Conservation (phyloP, 441 rosid genomes). For the Syzygium syzygioides region DNA sequence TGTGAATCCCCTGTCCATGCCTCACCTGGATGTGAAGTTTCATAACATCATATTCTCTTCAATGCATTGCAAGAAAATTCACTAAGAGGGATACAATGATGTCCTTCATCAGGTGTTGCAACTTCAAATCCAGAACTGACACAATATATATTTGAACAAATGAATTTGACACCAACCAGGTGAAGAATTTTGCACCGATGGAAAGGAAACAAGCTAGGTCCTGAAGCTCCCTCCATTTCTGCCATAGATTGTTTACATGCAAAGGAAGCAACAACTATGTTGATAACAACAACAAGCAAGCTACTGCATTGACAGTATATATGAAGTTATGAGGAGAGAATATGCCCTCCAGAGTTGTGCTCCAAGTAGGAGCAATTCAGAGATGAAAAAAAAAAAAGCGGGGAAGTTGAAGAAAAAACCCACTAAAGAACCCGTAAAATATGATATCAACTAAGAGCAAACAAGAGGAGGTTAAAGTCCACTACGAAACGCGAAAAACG, state of each 20-base stretch:
- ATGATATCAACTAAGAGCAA: neutral
- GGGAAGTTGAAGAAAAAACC: neutral
- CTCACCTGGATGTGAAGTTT: conserved; percentile 77
- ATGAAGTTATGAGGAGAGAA: neutral
- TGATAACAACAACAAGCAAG: neutral
- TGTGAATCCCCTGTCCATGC: conserved; percentile 97
- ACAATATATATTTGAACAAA: conserved; percentile 9
- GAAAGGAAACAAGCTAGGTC: conserved; percentile 73
- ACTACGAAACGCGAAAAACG: neutral
- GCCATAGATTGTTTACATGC: conserved; percentile 23
- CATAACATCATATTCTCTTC: conserved; percentile 38
- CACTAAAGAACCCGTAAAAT: neutral
- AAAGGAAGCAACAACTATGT: neutral
- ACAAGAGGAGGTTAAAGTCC: neutral
- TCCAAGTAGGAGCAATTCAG: neutral
- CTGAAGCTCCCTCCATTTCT: conserved; percentile 68
- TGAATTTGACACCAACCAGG: conserved; percentile 56
- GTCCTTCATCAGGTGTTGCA: conserved; percentile 33
- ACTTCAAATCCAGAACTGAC: conserved; percentile 29
- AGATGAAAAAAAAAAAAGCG: neutral
- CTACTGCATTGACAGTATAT: neutral
- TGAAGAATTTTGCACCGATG: conserved; percentile 95
- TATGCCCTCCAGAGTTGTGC: neutral
- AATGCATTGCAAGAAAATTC: conserved; percentile 34
- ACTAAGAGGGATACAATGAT: conserved; percentile 38